A percentile compares a stretch with the other conserved stretches of the same genome.
Evolutionary conservation across 2,329 filamentous ascomycete species (phyloP).

Genomic region (Colletotrichum shisoi): DNA sequence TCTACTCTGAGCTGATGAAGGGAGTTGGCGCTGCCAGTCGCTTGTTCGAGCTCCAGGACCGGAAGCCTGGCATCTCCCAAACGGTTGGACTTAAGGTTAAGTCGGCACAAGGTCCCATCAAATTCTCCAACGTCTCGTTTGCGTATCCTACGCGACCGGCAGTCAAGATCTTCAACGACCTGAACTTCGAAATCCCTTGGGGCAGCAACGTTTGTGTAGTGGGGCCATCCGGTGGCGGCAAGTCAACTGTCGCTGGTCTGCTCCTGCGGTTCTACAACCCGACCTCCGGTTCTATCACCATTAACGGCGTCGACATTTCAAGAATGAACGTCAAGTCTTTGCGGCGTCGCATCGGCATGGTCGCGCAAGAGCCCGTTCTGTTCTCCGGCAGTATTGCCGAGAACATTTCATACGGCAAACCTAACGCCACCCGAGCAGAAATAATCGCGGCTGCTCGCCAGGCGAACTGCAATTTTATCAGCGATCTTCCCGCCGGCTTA

Average conservation of each 20-base stretch:
- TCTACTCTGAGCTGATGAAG: conserved; percentile 99
- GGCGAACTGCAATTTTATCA: conserved; percentile 96
- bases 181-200: conserved; percentile 90
- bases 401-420: conserved; percentile 91
- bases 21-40: conserved; percentile 96
- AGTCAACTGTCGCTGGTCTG: conserved; percentile 93
- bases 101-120: conserved; percentile 87
- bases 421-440: conserved; percentile 77
- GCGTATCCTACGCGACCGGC: conserved; percentile 93
- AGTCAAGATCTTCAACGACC: conserved; percentile 86
- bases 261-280: conserved; percentile 91
- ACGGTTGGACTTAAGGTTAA: conserved; percentile 81
- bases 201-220: conserved; percentile 97
- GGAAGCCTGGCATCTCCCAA: conserved; percentile 83
- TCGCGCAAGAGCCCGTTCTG: conserved; percentile 93
- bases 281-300: conserved; percentile 76
- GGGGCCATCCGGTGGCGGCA: conserved; percentile 93
- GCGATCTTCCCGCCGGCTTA: conserved; percentile 93
- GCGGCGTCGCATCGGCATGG: conserved; percentile 89
- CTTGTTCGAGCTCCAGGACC: conserved; percentile 93
- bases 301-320: conserved; percentile 83
- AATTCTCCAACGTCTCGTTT: conserved; percentile 85
- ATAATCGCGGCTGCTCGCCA: conserved; percentile 87
- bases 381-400: conserved; percentile 86
- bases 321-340: conserved; percentile 93